A percentile compares a stretch with the other conserved stretches of the same genome.
Conservation (phyloP, 306 rosid species). For the Mimosa bimucronata region DNA sequence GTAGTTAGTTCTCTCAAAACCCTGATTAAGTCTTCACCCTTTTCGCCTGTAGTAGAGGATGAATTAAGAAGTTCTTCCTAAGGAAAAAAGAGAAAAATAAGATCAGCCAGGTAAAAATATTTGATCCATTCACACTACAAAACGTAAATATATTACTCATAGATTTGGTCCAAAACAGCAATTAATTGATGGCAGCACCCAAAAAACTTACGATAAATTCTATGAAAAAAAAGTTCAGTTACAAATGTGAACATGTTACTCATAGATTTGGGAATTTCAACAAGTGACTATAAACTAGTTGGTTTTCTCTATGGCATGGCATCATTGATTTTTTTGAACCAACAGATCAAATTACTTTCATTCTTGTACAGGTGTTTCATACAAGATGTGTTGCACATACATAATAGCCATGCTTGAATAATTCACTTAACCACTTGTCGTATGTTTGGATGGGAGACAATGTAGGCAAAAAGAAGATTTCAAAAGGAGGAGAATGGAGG, state of each 20-base stretch:
- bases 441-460: neutral
- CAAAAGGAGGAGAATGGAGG: neutral
- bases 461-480: neutral
- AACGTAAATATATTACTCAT: too few relatives aligned
- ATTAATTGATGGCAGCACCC: neutral
- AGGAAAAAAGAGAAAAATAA: slow-evolving; percentile 5
- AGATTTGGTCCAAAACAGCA: neutral
- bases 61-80: slow-evolving; percentile 73
- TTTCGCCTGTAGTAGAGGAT: slow-evolving; percentile 62
- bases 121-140: neutral
- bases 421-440: too few relatives aligned
- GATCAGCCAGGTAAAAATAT: neutral
- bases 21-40: slow-evolving; percentile 81
- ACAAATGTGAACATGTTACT: neutral
- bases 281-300: neutral
- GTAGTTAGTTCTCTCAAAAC: slow-evolving; percentile 84
- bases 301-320: neutral
- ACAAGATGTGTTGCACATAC: neutral
- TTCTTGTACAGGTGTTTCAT: neutral
- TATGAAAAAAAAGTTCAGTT: neutral
- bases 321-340: neutral
- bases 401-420: neutral
- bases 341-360: neutral
- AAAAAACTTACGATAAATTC: neutral
- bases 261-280: neutral